A percentile compares a stretch with the other conserved stretches of the same genome.
Conservation (phyloP, 768 basidiomycete species). For the Agaricus bisporus region DNA sequence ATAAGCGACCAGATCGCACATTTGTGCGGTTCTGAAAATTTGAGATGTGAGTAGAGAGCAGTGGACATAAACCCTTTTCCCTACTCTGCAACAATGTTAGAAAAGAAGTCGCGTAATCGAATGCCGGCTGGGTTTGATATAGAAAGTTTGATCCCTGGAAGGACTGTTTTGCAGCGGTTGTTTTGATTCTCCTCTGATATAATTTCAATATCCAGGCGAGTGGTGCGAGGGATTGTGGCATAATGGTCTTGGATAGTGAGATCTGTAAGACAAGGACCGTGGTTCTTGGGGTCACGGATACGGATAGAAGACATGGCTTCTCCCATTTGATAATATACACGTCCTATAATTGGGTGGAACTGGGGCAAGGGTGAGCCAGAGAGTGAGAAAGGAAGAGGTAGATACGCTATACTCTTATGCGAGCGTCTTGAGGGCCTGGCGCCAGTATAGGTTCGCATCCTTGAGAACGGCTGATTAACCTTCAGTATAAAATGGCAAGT, state of each 20-base stretch:
- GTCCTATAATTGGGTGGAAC: slow-evolving; percentile 14
- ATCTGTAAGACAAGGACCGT: neutral
- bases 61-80: neutral
- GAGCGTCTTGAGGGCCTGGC: neutral
- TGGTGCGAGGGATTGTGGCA: slow-evolving; percentile 12
- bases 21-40: slow-evolving; percentile 8
- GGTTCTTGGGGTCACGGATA: neutral
- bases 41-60: neutral
- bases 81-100: slow-evolving; percentile 13
- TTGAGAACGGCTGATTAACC: neutral
- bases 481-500: neutral
- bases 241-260: slow-evolving; percentile 11
- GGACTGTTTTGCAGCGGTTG: neutral
- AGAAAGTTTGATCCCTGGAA: slow-evolving; percentile 7
- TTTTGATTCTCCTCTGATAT: neutral
- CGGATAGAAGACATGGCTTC: slow-evolving; percentile 1
- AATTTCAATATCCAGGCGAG: slow-evolving; percentile 6
- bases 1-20: slow-evolving; percentile 13
- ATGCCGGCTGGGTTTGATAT: slow-evolving; percentile 13
- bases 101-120: slow-evolving; percentile 14
- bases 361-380: neutral
- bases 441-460: neutral
- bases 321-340: slow-evolving; percentile 13
- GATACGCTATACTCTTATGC: neutral
- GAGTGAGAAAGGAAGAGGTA: neutral